Evolutionary conservation across 306 rosid species (phyloP).

Genomic region (Cicer bijugum): DNA sequence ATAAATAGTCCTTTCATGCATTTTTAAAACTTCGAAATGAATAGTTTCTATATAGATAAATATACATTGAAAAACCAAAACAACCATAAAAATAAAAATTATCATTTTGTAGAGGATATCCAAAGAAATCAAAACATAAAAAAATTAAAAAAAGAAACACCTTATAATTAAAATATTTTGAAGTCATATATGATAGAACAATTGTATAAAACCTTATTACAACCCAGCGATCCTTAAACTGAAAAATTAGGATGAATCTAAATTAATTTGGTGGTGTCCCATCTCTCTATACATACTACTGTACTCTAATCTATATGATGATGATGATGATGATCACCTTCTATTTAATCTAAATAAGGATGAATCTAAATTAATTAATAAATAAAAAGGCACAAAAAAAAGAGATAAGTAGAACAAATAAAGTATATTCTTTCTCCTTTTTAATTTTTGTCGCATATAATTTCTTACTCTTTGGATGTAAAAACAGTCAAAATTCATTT

Average conservation of each 20-base stretch:
- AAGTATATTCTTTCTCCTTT: neutral
- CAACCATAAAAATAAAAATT: no score
- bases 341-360: neutral
- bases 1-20: no score
- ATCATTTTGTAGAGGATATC: no score
- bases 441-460: constrained; percentile 10
- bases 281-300: neutral
- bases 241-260: neutral
- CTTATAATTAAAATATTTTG: no score
- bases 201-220: neutral
- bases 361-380: neutral
- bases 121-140: no score
- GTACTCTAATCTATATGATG: neutral
- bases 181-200: neutral
- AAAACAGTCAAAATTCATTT: constrained; percentile 15
- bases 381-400: constrained; percentile 17
- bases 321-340: neutral
- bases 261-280: neutral
- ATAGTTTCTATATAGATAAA: no score
- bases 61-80: no score
- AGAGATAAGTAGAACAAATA: constrained; percentile 9
- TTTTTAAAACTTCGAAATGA: no score
- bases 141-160: no score
- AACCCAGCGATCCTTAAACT: neutral
- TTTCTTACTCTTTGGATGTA: constrained; percentile 5